Percentiles rank a stretch among this genome's conserved stretches.
Conservation (phyloP, 768 basidiomycete genomes). For the Postia placenta region DNA sequence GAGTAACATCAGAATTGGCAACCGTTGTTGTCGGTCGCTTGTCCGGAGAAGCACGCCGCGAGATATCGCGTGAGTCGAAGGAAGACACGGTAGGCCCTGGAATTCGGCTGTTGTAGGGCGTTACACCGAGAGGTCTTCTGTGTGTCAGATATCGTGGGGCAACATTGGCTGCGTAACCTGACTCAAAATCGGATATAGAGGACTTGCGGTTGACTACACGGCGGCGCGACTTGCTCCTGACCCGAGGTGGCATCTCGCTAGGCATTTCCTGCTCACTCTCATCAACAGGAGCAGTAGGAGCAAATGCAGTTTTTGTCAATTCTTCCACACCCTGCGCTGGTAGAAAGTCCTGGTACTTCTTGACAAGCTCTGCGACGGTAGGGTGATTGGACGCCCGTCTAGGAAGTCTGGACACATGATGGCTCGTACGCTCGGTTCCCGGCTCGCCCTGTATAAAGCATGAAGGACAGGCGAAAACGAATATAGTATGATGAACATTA, state of each 20-base stretch:
- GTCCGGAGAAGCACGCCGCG: slow-evolving; percentile 69
- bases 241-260: slow-evolving; percentile 26
- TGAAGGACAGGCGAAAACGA: neutral
- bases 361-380: slow-evolving; percentile 81
- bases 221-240: slow-evolving; percentile 46
- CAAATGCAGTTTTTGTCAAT: slow-evolving; percentile 61
- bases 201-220: slow-evolving; percentile 44
- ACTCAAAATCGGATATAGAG: slow-evolving; percentile 82
- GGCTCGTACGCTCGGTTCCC: slow-evolving; percentile 20
- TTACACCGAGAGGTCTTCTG: slow-evolving; percentile 37
- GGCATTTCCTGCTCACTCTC: slow-evolving; percentile 74
- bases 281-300: slow-evolving; percentile 54
- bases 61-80: slow-evolving; percentile 53
- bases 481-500: neutral
- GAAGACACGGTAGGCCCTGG: slow-evolving; percentile 44
- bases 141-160: slow-evolving; percentile 69
- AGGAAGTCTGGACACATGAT: slow-evolving; percentile 52
- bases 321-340: slow-evolving; percentile 70
- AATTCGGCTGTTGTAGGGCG: slow-evolving; percentile 36
- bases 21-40: slow-evolving; percentile 37
- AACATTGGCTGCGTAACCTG: slow-evolving; percentile 89
- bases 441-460: slow-evolving; percentile 5
- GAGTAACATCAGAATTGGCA: slow-evolving; percentile 17
- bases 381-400: slow-evolving; percentile 49
- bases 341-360: slow-evolving; percentile 72